Evolutionary conservation across 768 basidiomycete species (phyloP).

Genomic region (Serendipita sp.): DNA sequence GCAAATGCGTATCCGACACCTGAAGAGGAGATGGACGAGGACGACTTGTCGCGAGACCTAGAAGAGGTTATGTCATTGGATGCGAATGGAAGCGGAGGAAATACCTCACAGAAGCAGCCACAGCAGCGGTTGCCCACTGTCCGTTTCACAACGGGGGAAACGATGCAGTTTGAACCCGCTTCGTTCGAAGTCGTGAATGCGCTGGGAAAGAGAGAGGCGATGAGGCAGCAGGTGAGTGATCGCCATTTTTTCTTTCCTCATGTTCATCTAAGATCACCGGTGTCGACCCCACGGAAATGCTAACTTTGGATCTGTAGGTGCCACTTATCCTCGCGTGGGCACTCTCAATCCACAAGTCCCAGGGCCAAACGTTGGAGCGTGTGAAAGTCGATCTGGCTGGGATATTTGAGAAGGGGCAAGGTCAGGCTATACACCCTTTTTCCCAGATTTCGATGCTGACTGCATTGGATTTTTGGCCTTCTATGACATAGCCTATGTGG

Average conservation of each 20-base stretch:
- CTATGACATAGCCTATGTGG: constrained; percentile 8
- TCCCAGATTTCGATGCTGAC: neutral
- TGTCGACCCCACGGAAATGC: no score
- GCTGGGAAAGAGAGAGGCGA: constrained; percentile 41
- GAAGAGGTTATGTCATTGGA: no score
- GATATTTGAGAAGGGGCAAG: constrained; percentile 28
- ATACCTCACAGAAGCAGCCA: neutral
- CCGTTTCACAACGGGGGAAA: constrained; percentile 35
- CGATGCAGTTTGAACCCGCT: constrained; percentile 34
- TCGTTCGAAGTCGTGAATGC: constrained; percentile 53
- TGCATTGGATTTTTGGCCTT: neutral
- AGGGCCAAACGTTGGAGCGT: constrained; percentile 15
- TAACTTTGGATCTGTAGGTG: constrained; percentile 7
- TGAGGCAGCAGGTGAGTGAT: constrained; percentile 36
- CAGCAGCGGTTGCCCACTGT: constrained; percentile 42
- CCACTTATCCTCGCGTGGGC: constrained; percentile 16
- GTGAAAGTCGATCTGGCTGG: constrained; percentile 15
- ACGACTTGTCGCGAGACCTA: no score
- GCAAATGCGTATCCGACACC: no score
- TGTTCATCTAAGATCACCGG: neutral
- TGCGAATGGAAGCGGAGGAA: no score
- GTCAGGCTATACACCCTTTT: constrained; percentile 20
- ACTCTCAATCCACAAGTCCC: constrained; percentile 16
- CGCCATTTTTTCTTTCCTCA: neutral
- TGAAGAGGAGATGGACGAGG: no score